Base-by-base conservation (phyloP, 805 yeast genomes). In the Candida peoriensis region DNA sequence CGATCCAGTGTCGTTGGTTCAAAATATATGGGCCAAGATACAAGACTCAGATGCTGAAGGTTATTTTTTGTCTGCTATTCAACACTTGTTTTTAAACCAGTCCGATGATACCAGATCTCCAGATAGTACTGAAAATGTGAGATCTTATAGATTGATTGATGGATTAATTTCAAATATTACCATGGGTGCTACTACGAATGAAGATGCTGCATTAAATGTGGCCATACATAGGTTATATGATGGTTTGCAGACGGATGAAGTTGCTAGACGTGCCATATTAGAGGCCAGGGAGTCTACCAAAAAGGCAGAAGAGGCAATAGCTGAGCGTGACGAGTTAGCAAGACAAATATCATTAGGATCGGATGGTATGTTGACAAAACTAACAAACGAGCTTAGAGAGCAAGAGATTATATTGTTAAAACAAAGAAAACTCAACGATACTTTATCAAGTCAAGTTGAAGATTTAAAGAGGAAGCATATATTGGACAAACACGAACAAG, bases 181-280 rank as follows among this genome's bases (percentile, higher is more conserved):
- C 4, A 68, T 68, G 59, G 77, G 70, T 24, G 61, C 58, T 49
- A 57, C 71, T 10, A 58, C 57, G 48, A 59, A 58, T 32, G 70
- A 70, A 39, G 82, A 78, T 31, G 67, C 78, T n/a, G 76, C 85
- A 12, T 68, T 86, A 44, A 84, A 81, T 34, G 75, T 83, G 31
- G 85, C 95, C 2, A 78, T 89, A 23, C 87, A 84, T 49, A 67
- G 77, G 36, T 63, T 90, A 30, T 67, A 76, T 39, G 78, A 86
- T 28, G 71, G 83, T 19, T 67, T 89, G 51, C 78, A 79, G 46
- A 84, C 96, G 0, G 96, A 90, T 55, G 95, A 86, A 35, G 79
- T 81, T 60, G 95, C 95, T 10, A 68, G 78, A 34, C 70, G 82
- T 40, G 94, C 96, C 41, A 70, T 64, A 36, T 54, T 52, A 36